Evolutionary conservation across 2,329 filamentous ascomycete genomes (phyloP), one percentile per base, ranked within the genome.

Genomic region (Fusarium gaditjirri): DNA sequence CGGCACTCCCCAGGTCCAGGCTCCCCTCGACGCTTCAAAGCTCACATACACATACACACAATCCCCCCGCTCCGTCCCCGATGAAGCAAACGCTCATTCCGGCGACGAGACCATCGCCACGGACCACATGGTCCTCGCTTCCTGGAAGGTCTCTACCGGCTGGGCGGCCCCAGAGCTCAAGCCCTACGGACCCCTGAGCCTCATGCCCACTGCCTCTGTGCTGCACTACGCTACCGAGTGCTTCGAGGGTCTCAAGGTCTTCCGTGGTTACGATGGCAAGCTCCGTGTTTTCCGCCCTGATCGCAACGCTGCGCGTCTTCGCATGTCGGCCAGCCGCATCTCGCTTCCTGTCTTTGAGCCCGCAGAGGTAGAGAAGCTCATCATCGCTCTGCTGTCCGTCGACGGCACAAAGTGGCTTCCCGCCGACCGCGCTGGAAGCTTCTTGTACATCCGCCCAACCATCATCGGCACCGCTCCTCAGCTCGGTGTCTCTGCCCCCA

Each of bases 211-310:
- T 8, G 93, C 94, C 19, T 93, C 91, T 7, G 90, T 91, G 68
- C 87, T 97, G 67, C 94, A 97, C 86, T 97, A 97, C 83, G 94
- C 94, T 16, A 97, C 94, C 52, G 92, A 95, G 82, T 97, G 94
- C 82, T 97, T 97, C 83, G 94, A 97, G 83, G 94, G 94, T 17
- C 83, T 88, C 76, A 97, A 97, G 83, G 89, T 90, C 56, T 97
- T 94, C 86, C 91, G 94, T 55, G 94, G 94, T 61, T 88, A 88
- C 73, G 92, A 95, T 80, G 91, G 91, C 76, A 88, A 88, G 76
- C 87, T 95, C 61, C 91, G 93, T 65, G 84, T 95, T 61, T 95
- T 95, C 87, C 90, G 93, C n/a, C 91, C 93, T 0, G 85, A 91
- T 74, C 87, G 89, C 78, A 95, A 95, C 82, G 89, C 90, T 77